A percentile compares a stretch with the other conserved stretches of the same genome.
Evolutionary conservation across 2,329 filamentous ascomycete species (phyloP).

Genomic region (Dactylellina cionopaga): DNA sequence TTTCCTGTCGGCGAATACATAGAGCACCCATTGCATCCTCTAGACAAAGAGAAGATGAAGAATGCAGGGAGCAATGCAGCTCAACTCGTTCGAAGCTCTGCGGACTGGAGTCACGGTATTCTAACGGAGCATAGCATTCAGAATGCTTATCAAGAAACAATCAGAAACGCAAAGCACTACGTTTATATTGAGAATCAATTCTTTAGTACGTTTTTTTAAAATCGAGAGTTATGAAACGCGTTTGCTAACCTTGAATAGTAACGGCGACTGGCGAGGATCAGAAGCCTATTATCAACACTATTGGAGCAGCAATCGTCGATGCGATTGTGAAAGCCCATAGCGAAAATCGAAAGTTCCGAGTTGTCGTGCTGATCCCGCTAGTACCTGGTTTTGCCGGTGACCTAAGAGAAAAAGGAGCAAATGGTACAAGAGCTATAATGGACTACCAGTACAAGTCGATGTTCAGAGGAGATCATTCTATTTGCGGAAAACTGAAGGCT

Average conservation of each 20-base stretch:
- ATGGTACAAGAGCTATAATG: slow-evolving; percentile 92
- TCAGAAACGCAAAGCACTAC: slow-evolving; percentile 86
- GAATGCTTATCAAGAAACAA: slow-evolving; percentile 85
- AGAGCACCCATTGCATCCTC: slow-evolving; percentile 77
- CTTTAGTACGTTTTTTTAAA: slow-evolving; percentile 69
- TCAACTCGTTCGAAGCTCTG: slow-evolving; percentile 87
- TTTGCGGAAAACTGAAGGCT: slow-evolving; percentile 79
- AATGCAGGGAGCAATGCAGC: slow-evolving; percentile 79
- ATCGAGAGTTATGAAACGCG: background rate
- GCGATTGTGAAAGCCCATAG: slow-evolving; percentile 82
- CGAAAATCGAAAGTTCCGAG: slow-evolving; percentile 84
- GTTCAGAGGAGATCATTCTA: slow-evolving; percentile 87
- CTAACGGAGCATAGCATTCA: slow-evolving; percentile 85
- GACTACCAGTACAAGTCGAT: slow-evolving; percentile 99
- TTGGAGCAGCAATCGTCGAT: slow-evolving; percentile 89
- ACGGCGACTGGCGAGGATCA: slow-evolving; percentile 92
- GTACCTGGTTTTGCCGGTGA: slow-evolving; percentile 96
- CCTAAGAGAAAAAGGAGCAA: slow-evolving; percentile 81
- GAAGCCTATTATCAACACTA: slow-evolving; percentile 83
- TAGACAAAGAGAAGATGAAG: slow-evolving; percentile 73
- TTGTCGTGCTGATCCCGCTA: slow-evolving; percentile 89
- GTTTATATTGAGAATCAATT: slow-evolving; percentile 99
- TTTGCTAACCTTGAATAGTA: slow-evolving; percentile 62
- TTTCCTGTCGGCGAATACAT: slow-evolving; percentile 89
- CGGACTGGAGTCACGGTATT: slow-evolving; percentile 94